Conservation (phyloP, 805 yeast genomes). For the Cyberlindnera maclurae region DNA sequence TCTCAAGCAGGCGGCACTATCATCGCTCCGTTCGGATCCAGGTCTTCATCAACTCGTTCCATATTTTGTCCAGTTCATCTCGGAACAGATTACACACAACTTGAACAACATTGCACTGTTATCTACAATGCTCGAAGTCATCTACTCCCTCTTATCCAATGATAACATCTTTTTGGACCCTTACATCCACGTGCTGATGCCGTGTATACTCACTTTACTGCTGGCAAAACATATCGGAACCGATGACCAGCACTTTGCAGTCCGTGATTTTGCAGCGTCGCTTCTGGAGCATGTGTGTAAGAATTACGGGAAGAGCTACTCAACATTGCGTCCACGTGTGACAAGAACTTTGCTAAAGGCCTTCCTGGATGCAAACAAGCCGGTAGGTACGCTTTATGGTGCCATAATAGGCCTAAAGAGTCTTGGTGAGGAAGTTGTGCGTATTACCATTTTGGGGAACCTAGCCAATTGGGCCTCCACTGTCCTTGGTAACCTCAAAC, state of each 20-base stretch:
- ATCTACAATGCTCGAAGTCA: slow-evolving; percentile 81
- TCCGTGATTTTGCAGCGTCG: slow-evolving; percentile 85
- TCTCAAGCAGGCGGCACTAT: slow-evolving; percentile 72
- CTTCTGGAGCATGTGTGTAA: slow-evolving; percentile 71
- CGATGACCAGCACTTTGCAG: slow-evolving; percentile 37
- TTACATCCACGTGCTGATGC: slow-evolving; percentile 93
- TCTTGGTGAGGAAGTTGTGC: slow-evolving; percentile 80
- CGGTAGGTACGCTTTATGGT: slow-evolving; percentile 89
- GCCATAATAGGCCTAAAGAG: slow-evolving; percentile 78
- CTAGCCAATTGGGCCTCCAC: slow-evolving; percentile 69
- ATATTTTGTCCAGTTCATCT: slow-evolving; percentile 90
- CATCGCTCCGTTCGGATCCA: slow-evolving; percentile 82
- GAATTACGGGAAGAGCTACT: slow-evolving; percentile 77
- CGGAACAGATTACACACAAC: slow-evolving; percentile 90
- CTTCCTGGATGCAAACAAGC: slow-evolving; percentile 74
- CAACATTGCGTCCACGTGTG: slow-evolving; percentile 86
- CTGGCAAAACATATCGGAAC: slow-evolving; percentile 83
- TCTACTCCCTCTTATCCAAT: slow-evolving; percentile 77
- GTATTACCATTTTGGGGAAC: slow-evolving; percentile 80
- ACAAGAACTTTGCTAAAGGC: slow-evolving; percentile 91
- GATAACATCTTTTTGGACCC: slow-evolving; percentile 87
- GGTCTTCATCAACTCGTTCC: slow-evolving; percentile 97
- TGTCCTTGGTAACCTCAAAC: slow-evolving; percentile 35
- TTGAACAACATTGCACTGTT: slow-evolving; percentile 63
- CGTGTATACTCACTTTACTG: slow-evolving; percentile 85